Evolutionary conservation across 495 filamentous ascomycete genomes (phyloP).

Genomic region (Penicillium salamii): DNA sequence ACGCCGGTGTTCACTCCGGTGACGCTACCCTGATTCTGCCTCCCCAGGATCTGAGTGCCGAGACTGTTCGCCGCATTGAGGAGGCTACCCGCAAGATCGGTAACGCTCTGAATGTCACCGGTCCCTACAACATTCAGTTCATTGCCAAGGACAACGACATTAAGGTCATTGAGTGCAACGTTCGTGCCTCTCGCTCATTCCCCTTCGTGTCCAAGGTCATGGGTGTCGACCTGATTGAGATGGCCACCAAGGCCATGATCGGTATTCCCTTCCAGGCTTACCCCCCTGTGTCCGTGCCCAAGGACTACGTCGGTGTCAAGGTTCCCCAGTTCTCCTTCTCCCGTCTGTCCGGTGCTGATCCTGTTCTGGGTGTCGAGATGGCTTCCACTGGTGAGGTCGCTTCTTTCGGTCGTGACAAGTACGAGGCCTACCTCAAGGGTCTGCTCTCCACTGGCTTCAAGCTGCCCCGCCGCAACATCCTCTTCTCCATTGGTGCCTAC

Average conservation of each 20-base stretch:
- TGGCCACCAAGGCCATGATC: conserved; percentile 98
- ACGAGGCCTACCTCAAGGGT: conserved; percentile 96
- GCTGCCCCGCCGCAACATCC: conserved; percentile 90
- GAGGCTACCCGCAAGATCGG: conserved; percentile 96
- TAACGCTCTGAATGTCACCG: conserved; percentile 90
- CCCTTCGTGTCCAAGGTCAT: conserved; percentile 99
- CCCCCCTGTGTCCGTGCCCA: conserved; percentile 68
- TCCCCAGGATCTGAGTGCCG: conserved; percentile 86
- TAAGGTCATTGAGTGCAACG: conserved; percentile 98
- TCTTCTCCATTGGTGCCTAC: conserved; percentile 93
- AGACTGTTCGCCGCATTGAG: conserved; percentile 86
- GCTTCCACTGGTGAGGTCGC: conserved; percentile 98
- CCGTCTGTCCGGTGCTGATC: conserved; percentile 90
- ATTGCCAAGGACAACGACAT: conserved; percentile 99
- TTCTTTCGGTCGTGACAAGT: conserved; percentile 92
- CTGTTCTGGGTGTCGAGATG: conserved; percentile 97
- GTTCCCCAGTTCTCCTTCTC: conserved; percentile 99
- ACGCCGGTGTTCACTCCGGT: conserved; percentile 96
- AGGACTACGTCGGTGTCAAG: conserved; percentile 91
- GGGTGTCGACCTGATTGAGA: conserved; percentile 96
- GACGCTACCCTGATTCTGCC: conserved; percentile 96
- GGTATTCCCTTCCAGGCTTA: conserved; percentile 78
- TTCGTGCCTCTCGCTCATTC: conserved; percentile 92
- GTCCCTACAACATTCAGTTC: conserved; percentile 98
- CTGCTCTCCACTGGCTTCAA: conserved; percentile 94